Evolutionary conservation across 2,329 filamentous ascomycete genomes (phyloP).

Genomic region (Colletotrichum incanum): DNA sequence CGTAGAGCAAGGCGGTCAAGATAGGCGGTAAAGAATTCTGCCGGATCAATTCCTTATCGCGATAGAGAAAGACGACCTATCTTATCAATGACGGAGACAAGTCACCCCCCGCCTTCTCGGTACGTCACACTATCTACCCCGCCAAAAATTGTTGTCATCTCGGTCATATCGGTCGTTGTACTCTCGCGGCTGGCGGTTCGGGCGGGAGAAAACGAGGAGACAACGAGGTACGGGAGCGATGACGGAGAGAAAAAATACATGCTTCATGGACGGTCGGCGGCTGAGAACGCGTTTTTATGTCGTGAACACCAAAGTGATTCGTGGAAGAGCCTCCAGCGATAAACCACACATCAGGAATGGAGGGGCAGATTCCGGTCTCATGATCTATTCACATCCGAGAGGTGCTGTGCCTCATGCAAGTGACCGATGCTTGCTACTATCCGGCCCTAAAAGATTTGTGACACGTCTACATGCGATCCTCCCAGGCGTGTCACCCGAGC

Average conservation of each 20-base stretch:
- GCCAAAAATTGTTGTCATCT: conserved; percentile 33
- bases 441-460: conserved; percentile 6
- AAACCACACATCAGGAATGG: conserved; percentile 6
- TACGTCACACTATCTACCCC: conserved; percentile 31
- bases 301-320: conserved; percentile 11
- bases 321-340: not conserved
- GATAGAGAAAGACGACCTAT: conserved; percentile 1
- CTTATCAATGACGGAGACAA: conserved; percentile 15
- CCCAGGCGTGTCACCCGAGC: not conserved
- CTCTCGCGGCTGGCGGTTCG: conserved; percentile 3
- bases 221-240: conserved; percentile 2
- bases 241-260: not conserved
- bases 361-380: conserved; percentile 18
- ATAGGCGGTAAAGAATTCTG: conserved; percentile 50
- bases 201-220: conserved; percentile 11
- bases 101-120: conserved; percentile 26
- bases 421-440: conserved; percentile 21
- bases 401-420: conserved; percentile 22
- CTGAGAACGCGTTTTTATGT: not conserved
- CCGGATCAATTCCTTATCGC: conserved; percentile 44
- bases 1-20: conserved; percentile 46
- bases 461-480: conserved; percentile 3
- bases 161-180: conserved; percentile 5
- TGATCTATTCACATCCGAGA: conserved; percentile 28
- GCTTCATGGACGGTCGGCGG: not conserved